Conservation (phyloP, 768 basidiomycete genomes). For the Hypholoma sublateritium region DNA sequence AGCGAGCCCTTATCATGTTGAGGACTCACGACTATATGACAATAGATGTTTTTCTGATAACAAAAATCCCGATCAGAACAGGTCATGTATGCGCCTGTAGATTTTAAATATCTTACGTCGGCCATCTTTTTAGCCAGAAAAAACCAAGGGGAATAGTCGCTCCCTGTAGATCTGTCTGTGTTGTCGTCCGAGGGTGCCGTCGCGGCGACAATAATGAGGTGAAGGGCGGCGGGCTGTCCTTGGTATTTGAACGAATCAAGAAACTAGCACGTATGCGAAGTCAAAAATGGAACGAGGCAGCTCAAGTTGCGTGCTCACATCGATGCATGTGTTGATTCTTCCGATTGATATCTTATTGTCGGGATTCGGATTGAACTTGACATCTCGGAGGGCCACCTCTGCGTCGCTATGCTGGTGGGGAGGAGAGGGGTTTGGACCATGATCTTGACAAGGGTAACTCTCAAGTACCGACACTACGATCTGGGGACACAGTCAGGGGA, state of each 20-base stretch:
- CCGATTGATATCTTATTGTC: conserved; percentile 45
- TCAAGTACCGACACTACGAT: conserved; percentile 44
- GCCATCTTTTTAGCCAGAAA: conserved; percentile 42
- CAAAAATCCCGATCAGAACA: conserved; percentile 17
- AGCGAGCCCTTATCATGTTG: conserved; percentile 46
- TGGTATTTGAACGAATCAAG: conserved; percentile 32
- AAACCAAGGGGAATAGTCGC: conserved; percentile 38
- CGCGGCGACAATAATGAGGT: conserved; percentile 57
- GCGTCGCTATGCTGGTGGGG: conserved; percentile 43
- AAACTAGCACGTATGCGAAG: conserved; percentile 21
- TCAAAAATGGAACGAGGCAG: not conserved
- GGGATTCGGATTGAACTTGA: conserved; percentile 41
- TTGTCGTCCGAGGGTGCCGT: conserved; percentile 39
- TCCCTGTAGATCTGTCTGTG: conserved; percentile 18
- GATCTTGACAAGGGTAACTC: conserved; percentile 38
- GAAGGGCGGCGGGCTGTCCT: conserved; percentile 35
- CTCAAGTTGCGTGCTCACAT: conserved; percentile 33
- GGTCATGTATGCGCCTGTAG: not conserved
- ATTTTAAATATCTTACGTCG: conserved; percentile 34
- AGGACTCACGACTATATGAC: conserved; percentile 55
- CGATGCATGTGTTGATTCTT: conserved; percentile 42
- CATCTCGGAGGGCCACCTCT: conserved; percentile 33
- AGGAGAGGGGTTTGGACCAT: conserved; percentile 22
- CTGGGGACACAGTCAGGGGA: conserved; percentile 24
- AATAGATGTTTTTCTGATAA: conserved; percentile 50